Evolutionary conservation across 495 filamentous ascomycete species (phyloP).

Genomic region (Collariella sp.): DNA sequence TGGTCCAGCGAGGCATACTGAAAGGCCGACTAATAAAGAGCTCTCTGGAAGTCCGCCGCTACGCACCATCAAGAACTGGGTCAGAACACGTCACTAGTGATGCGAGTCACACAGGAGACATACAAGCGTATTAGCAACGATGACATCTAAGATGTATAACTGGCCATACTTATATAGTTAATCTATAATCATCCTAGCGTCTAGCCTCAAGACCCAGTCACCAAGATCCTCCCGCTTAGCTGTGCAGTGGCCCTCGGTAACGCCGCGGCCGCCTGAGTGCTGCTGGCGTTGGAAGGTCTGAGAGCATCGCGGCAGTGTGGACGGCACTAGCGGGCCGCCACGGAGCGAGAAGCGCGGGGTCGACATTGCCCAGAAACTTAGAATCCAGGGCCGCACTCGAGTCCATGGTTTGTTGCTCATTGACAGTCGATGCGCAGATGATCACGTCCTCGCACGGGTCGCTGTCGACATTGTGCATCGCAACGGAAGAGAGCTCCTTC

Average conservation of each 20-base stretch:
- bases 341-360: slow-evolving; percentile 7
- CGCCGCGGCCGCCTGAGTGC: neutral
- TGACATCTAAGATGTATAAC: neutral
- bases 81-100: neutral
- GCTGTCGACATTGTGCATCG: neutral
- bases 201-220: neutral
- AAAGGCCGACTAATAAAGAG: neutral
- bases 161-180: neutral
- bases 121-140: neutral
- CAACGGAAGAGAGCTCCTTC: slow-evolving; percentile 2
- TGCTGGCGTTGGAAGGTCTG: no score
- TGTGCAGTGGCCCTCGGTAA: neutral
- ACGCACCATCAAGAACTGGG: neutral
- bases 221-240: slow-evolving; percentile 2
- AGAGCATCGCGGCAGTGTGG: neutral
- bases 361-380: slow-evolving; percentile 2
- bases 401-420: slow-evolving; percentile 3
- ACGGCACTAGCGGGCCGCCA: neutral
- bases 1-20: no score
- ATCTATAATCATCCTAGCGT: neutral
- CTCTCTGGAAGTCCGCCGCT: slow-evolving; percentile 2
- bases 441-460: slow-evolving; percentile 3
- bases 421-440: slow-evolving; percentile 3
- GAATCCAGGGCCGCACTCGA: neutral
- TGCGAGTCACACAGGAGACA: neutral